Evolutionary conservation across 1,284 basidiomycete genomes (phyloP).

Genomic region (Pterulicium gracile): DNA sequence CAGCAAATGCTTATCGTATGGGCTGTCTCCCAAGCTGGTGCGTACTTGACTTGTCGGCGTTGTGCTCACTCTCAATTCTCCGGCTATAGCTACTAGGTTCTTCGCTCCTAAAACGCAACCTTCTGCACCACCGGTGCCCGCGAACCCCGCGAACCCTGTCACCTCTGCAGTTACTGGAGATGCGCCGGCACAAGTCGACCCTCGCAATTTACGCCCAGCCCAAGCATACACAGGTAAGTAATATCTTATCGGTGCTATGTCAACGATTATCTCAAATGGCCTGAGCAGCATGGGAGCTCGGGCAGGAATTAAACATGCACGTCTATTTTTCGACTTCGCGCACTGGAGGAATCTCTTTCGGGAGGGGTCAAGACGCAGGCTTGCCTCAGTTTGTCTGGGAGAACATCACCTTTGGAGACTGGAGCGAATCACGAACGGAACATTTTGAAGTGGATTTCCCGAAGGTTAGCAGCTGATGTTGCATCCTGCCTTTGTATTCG

Average conservation of each 20-base stretch:
- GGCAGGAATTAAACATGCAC: conserved; percentile 56
- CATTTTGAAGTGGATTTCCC: conserved; percentile 69
- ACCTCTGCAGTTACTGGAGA: conserved; percentile 17
- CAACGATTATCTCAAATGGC: not conserved
- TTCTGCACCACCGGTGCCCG: conserved; percentile 17
- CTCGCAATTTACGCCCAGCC: conserved; percentile 38
- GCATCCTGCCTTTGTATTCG: conserved; percentile 2
- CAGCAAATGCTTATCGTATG: conserved; percentile 61
- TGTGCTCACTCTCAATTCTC: conserved; percentile 2
- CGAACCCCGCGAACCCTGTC: conserved; percentile 16
- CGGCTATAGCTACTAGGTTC: conserved; percentile 31
- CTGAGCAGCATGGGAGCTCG: conserved; percentile 44
- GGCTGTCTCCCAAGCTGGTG: conserved; percentile 48
- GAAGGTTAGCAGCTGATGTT: conserved; percentile 32
- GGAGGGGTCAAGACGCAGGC: conserved; percentile 32
- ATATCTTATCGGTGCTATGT: too few species aligned
- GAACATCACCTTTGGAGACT: conserved; percentile 77
- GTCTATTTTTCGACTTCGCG: conserved; percentile 66
- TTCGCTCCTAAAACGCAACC: conserved; percentile 25
- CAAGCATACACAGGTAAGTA: conserved; percentile 19
- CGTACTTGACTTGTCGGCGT: conserved; percentile 6
- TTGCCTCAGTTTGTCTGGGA: conserved; percentile 71
- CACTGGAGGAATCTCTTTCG: conserved; percentile 46
- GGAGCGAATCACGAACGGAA: conserved; percentile 54
- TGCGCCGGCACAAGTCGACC: conserved; percentile 22